Evolutionary conservation across 192 early-diverging fungal genomes (phyloP), one percentile per base, ranked within the genome.

Genomic region (Gonapodya sp.): DNA sequence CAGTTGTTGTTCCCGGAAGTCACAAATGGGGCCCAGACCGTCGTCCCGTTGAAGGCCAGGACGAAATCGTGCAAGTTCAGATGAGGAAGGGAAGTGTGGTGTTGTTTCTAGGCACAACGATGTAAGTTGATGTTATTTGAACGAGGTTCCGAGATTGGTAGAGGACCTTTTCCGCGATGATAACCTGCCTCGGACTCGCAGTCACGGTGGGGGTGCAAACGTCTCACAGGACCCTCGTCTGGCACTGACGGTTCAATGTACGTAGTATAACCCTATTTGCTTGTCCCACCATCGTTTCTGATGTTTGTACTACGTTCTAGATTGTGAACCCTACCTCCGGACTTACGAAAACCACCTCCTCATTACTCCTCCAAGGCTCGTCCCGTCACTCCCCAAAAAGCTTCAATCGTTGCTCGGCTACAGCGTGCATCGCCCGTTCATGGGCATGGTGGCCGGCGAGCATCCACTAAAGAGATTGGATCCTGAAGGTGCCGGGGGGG

Each of bases 341-440:
- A 16, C 75, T 33, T 34, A 77, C 8, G 75, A 77, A 33, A 77
- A 77, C 75, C 75, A 77, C 8, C 34, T 77, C 75, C 75, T 77
- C 30, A 18, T 77, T 8, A 34, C 34, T 2, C 75, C 75, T 14
- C 34, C 34, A 8, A 33, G 18, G 30, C 30, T 32, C 30, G 75
- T 77, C 30, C 75, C 34, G 75, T 14, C 2, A 33, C 18, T 77
- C 8, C 75, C 75, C 8, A 77, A 77, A 8, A 77, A 77, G 75
- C 75, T 77, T 2, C 18, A 77, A 33, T 32, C 30, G 8, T 33
- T 77, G 2, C 75, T 77, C 75, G 75, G 75, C 8, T 77, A 77
- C 75, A 32, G 30, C 75, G 34, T 77, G 8, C 75, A 77, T 33
- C 2, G 8, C 2, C 75, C 75, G 8, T 77, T 77, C 34, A 77